Conservation (phyloP, 305 asterid genomes). For the Salvia sclarea region DNA sequence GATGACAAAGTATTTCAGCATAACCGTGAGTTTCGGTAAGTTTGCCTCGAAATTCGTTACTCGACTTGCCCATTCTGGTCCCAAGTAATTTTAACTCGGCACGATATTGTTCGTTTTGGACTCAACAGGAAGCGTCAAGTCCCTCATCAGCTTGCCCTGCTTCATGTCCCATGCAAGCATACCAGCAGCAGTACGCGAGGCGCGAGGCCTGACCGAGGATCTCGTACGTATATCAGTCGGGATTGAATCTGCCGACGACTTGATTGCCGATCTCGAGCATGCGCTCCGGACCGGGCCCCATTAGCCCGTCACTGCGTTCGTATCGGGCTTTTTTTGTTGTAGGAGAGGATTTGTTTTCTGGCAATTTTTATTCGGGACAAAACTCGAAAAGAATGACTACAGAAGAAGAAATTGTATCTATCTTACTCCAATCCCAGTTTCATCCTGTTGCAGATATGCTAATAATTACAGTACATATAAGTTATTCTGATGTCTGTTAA, state of each 20-base stretch:
- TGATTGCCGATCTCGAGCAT: slow-evolving; percentile 67
- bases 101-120: not conserved
- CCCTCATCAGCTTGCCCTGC: slow-evolving; percentile 90
- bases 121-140: slow-evolving; percentile 81
- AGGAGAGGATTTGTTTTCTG: not conserved
- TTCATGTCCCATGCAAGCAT: slow-evolving; percentile 91
- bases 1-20: slow-evolving; percentile 77
- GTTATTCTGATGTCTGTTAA: not conserved
- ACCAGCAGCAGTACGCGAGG: slow-evolving; percentile 78
- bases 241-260: slow-evolving; percentile 74
- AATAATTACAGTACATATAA: slow-evolving; percentile 25
- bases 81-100: not conserved
- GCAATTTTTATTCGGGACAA: not conserved
- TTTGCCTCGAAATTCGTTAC: not conserved
- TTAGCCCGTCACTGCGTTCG: not conserved
- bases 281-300: slow-evolving; percentile 62
- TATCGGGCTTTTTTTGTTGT: not conserved
- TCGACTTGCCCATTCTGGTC: not conserved
- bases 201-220: slow-evolving; percentile 74
- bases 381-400: not conserved
- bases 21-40: slow-evolving; percentile 95
- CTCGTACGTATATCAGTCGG: slow-evolving; percentile 87
- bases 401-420: not conserved
- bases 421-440: not conserved
- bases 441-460: not conserved